Evolutionary conservation across 2,329 filamentous ascomycete genomes (phyloP), one percentile per base, ranked within the genome.

Genomic region (Thielaviopsis ethacetica): DNA sequence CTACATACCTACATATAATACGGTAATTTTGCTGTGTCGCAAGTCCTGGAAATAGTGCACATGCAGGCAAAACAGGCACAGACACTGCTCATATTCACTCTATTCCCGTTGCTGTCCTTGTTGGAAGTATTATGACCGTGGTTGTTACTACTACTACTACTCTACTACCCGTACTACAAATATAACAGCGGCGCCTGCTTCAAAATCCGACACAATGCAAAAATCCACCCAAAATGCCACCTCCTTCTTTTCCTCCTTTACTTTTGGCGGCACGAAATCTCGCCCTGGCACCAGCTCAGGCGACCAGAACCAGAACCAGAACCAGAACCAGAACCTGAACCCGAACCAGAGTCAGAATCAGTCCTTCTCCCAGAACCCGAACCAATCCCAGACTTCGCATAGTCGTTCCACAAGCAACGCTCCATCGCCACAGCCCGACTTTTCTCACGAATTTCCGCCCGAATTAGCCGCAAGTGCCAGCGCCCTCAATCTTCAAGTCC

Each of bases 231-330:
- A 61, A 61, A 68, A 69, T 63, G 70, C 72, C 64, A 68, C 69
- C 49, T 69, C 68, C 63, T 68, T 70, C 64, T 67, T 71, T 65
- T 69, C 68, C 58, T 68, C 64, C 60, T 62, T 65, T 34, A 63
- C 64, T 59, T 64, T 66, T 30, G 67, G 68, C 38, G 61, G 66
- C 53, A 64, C 66, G 21, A 57, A 62, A 21, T 69, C 69, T 27
- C 67, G 70, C 21, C 70, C 71, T 24, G 64, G 67, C 17, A 72
- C 70, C 10, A 70, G 71, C 64, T 71, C 71, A 62, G 70, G 67
- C 57, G 60, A 61, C n/a, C 50, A 53, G 47, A 13, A 52, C 56
- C 52, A 59, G 27, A 57, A 21, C 56, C 58, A 53, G n/a, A 61
- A 26, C 1, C 54, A 59, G 7, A n/a, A n/a, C n/a, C n/a, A n/a